Evolutionary conservation across 2,329 filamentous ascomycete genomes (phyloP), one percentile per base, ranked within the genome.

Genomic region (Didymella sp.): DNA sequence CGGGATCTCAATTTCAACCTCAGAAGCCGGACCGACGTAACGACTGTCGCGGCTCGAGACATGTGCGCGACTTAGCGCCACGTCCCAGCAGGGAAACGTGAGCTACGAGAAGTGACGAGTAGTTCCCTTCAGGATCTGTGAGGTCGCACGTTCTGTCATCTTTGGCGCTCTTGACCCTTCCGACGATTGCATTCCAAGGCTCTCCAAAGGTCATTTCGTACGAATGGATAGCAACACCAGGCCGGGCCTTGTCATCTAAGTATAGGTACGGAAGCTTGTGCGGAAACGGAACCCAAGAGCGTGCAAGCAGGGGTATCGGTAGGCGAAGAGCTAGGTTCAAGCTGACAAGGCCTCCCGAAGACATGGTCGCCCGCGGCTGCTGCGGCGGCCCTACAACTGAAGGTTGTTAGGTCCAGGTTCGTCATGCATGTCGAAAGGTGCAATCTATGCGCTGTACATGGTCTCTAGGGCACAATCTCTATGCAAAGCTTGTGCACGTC

Each of bases 41-140:
- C 53, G 47, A 35, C 35, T 51, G 24, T 30, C 47, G 41, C 42
- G 48, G 40, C 24, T 43, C 35, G 35, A 40, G 19, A 9, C 19
- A 33, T 40, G 12, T 24, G 6, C 12, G 4, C 12, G 19, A 24
- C 22, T 12, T 25, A 21, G 13, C 6, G 13, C 9, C 38, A 4
- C 13, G 21, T 25, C 2, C 21, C 11, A 41, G 6, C 38, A 22
- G 9, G 9, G 6, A 41, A 13, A 25, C 11, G 13, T 9, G 21
- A 25, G 22, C 38, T 25, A 41, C 13, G 13, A 19, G 13, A 8
- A 41, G 38, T n/a, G 22, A 24, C n/a, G 15, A 11, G 21, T 4
- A 3, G n/a, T 6, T 41, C 22, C 15, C n/a, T 25, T 19, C 35
- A 19, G 7, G 12, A 11, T 22, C 38, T 41, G 13, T 25, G 2